Percentiles rank a stretch among this genome's conserved stretches.
These are phyloP conservation scores for Lactarius akahatsu DNA, from an alignment of 768 basidiomycete species.

Conservation along the genomic window DNA sequence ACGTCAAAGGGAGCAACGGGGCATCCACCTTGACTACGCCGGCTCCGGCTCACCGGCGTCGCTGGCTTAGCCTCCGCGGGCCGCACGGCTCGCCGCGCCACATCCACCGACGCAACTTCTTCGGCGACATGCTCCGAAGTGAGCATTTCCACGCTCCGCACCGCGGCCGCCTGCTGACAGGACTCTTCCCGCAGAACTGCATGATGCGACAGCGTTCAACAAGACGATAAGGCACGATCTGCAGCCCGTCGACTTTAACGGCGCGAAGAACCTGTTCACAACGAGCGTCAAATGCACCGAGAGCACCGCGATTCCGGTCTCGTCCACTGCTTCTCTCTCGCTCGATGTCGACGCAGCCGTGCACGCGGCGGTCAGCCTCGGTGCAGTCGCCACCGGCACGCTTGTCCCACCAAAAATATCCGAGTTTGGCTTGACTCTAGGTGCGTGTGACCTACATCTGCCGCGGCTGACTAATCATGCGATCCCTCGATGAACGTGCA, in stretches of 20 bases:
- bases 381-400: slow-evolving; percentile 17
- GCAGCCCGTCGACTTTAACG: background rate
- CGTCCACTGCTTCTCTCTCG: slow-evolving; percentile 1
- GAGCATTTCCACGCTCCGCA: background rate
- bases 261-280: slow-evolving; percentile 3
- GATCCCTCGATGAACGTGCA: background rate
- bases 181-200: background rate
- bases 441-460: slow-evolving; percentile 1
- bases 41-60: background rate
- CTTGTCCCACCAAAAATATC: slow-evolving; percentile 12
- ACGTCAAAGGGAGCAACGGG: background rate
- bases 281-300: slow-evolving; percentile 1
- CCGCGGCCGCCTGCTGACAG: background rate
- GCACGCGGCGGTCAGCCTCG: slow-evolving; percentile 4
- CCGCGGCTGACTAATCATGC: background rate
- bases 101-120: background rate
- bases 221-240: background rate
- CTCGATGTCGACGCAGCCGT: slow-evolving; percentile 11
- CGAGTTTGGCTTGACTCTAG: slow-evolving; percentile 13
- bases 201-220: background rate
- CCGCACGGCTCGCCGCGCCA: background rate
- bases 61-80: background rate
- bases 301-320: background rate
- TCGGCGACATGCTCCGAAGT: background rate
- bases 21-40: background rate